Evolutionary conservation across 176 grass and related monocot species (phyloP).

Genomic region (Phoenix roebelenii): DNA sequence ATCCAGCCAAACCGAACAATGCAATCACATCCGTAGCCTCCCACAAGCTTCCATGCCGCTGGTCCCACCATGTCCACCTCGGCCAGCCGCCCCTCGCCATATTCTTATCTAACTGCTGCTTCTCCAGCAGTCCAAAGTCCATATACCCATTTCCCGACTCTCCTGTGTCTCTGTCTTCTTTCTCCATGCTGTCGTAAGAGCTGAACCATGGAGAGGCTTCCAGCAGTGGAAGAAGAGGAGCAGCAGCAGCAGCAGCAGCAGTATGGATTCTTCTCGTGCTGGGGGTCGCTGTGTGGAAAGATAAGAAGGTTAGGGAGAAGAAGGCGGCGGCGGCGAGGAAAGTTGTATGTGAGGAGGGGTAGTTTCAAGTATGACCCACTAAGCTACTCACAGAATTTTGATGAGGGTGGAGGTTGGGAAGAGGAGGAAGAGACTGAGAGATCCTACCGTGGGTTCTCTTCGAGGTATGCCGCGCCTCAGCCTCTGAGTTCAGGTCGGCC

Average conservation of each 20-base stretch:
- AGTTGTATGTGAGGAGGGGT: background rate
- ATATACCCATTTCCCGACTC: too few relatives aligned
- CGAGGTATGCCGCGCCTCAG: slow-evolving; percentile 7
- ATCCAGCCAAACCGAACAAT: too few relatives aligned
- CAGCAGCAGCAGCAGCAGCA: slow-evolving; percentile 2
- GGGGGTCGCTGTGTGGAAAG: slow-evolving; percentile 7
- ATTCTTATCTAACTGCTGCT: too few relatives aligned
- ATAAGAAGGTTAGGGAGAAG: background rate
- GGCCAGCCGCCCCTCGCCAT: too few relatives aligned
- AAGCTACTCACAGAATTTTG: slow-evolving; percentile 23
- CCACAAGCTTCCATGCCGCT: too few relatives aligned
- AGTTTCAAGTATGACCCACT: slow-evolving; percentile 20
- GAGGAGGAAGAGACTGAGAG: background rate
- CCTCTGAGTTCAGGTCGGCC: too few relatives aligned
- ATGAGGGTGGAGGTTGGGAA: background rate
- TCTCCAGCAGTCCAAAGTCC: too few relatives aligned
- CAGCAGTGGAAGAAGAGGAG: slow-evolving; percentile 14
- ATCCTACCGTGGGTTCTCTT: slow-evolving; percentile 3
- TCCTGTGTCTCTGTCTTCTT: too few relatives aligned
- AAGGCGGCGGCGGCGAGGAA: background rate
- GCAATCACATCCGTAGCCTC: too few relatives aligned
- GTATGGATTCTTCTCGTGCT: slow-evolving; percentile 13
- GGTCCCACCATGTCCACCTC: too few relatives aligned
- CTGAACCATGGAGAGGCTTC: slow-evolving; percentile 14
- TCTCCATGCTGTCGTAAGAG: too few relatives aligned